These are phyloP conservation scores for Acacia crassicarpa DNA, from an alignment of 306 rosid species.

Conservation along the genomic window DNA sequence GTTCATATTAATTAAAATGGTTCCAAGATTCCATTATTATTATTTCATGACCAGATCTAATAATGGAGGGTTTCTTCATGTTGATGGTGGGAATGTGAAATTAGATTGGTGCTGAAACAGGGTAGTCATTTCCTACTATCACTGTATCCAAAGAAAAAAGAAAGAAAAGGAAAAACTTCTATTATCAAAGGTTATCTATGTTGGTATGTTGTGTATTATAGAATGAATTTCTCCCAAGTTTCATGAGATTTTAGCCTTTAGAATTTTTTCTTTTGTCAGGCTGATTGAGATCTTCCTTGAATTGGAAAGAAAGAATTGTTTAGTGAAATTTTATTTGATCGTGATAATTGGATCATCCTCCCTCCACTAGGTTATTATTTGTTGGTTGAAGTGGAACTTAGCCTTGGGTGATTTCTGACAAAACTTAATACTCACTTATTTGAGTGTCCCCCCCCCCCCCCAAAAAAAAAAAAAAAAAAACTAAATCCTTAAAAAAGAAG, in stretches of 20 bases:
- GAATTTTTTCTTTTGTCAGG: background rate
- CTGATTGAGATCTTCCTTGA: background rate
- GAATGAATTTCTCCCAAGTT: background rate
- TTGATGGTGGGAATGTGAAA: background rate
- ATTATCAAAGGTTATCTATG: background rate
- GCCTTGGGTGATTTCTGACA: background rate
- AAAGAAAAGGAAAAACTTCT: background rate
- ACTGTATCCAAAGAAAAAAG: background rate
- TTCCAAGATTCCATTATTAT: background rate
- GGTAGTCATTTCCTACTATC: background rate
- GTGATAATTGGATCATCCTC: background rate
- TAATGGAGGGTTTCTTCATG: background rate
- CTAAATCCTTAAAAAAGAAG: background rate
- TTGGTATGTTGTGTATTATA: background rate
- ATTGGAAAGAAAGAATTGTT: background rate
- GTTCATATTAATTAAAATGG: conserved; percentile 4
- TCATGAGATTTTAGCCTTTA: conserved; percentile 5
- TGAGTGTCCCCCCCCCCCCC: no score
- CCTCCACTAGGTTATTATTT: background rate
- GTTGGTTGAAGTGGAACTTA: background rate
- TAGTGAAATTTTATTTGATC: background rate
- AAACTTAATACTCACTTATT: background rate
- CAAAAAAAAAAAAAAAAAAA: no score
- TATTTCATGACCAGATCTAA: background rate
- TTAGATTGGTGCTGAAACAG: background rate